Evolutionary conservation across 306 rosid genomes (phyloP), one percentile per base, ranked within the genome.

Genomic region (Mimosa pudica): DNA sequence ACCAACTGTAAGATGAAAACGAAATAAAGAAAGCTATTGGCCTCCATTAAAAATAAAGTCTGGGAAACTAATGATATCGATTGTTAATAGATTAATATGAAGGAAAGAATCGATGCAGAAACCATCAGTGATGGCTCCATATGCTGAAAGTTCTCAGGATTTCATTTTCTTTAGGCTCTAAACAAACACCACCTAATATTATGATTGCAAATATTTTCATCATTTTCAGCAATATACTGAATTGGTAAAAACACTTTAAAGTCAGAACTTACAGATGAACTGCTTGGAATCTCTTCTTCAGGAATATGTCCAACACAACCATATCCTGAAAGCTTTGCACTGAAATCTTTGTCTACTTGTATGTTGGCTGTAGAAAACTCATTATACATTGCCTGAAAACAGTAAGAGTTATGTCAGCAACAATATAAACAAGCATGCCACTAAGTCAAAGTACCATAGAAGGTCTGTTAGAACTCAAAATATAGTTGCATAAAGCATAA

Each of bases 301-400:
- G 91, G 97, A 89, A 92, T 87, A 14, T 96, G 97, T 17, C 99
- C 94, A 35, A 91, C 96, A 73, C 98, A 96, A 77, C 99, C 99
- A 71, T 96, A 96, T 75, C 99, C 99, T 7, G 99, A 96, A 74
- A 96, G 99, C 89, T 96, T 96, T n/a, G 99, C 99, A 66, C 96
- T 93, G 78, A 96, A 96, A 87, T 96, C 98, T 86, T 96, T 96
- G 88, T 96, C 99, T 17, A 96, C 88, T 82, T 96, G 99, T 83
- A 96, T 91, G 87, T 87, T 96, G 79, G 96, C 87, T 12, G 96
- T 96, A 18, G 97, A 96, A 84, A 93, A 93, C 75, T 96, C 99
- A 78, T 91, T 93, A 88, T 90, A 96, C 99, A 96, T 96, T 32
- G 99, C 99, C 99, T 96, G 92, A 42, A 77, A 74, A 83, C 63